Conservation (phyloP, 2,329 filamentous ascomycete species). For the Apiospora sp. region DNA sequence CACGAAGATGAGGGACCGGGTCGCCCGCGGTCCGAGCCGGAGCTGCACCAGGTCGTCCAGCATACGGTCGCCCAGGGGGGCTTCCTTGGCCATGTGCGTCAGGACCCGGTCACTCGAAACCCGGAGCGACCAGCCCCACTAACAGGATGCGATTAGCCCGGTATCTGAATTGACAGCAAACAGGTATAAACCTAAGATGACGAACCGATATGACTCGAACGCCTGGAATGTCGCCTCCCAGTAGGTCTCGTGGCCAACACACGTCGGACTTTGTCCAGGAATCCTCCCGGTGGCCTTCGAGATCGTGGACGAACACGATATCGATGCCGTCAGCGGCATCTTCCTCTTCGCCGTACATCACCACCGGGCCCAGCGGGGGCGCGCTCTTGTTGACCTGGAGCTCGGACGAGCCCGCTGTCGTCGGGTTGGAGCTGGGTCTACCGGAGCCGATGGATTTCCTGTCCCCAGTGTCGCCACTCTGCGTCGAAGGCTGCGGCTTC, state of each 20-base stretch:
- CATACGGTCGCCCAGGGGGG: neutral
- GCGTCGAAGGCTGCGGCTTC: no score
- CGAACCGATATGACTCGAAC: no score
- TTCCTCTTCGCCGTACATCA: no score
- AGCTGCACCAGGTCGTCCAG: slow-evolving; percentile 17
- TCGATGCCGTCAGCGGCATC: slow-evolving; percentile 19
- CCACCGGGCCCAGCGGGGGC: no score
- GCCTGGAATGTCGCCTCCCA: slow-evolving; percentile 21
- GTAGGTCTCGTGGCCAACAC: slow-evolving; percentile 27
- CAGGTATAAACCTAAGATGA: no score
- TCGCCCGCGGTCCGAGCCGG: neutral
- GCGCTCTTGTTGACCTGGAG: no score
- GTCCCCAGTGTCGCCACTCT: no score
- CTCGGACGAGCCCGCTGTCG: no score
- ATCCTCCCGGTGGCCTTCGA: slow-evolving; percentile 15
- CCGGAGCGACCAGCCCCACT: neutral
- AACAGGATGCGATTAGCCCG: no score
- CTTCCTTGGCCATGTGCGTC: neutral
- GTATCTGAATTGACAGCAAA: no score
- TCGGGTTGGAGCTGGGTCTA: no score
- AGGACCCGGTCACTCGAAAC: neutral
- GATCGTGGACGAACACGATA: slow-evolving; percentile 25
- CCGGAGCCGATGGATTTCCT: no score
- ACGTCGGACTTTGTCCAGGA: slow-evolving; percentile 25
- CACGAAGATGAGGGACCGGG: slow-evolving; percentile 24